Conservation (phyloP, 2,329 filamentous ascomycete species). For the Aspergillus sp. region DNA sequence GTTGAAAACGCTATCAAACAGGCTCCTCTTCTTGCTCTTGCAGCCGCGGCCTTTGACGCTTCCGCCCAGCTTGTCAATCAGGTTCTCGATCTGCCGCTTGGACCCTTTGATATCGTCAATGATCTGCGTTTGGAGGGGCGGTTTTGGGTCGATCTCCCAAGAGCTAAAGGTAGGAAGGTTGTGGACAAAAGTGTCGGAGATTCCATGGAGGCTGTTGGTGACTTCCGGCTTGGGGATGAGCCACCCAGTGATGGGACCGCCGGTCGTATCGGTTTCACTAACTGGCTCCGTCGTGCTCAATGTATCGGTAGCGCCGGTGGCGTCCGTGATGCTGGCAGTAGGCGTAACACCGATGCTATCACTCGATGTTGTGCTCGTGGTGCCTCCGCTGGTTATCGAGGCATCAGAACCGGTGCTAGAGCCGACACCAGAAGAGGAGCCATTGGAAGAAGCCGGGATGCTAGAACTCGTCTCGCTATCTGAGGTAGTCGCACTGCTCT, state of each 20-base stretch:
- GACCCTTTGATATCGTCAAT: neutral
- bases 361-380: neutral
- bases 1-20: neutral
- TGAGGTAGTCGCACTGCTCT: neutral
- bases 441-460: neutral
- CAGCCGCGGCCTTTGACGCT: neutral
- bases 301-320: neutral
- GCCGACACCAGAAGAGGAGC: neutral
- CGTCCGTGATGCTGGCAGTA: too few species aligned
- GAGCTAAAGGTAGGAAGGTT: neutral
- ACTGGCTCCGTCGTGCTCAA: neutral
- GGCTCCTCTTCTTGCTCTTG: neutral
- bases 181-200: neutral
- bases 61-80: neutral
- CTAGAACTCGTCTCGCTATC: neutral
- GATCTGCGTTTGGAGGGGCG: neutral
- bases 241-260: neutral
- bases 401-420: neutral
- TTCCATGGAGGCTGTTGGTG: neutral
- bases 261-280: neutral
- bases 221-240: neutral
- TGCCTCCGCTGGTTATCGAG: neutral
- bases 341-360: too few species aligned
- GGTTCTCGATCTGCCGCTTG: neutral
- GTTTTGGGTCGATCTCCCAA: neutral